Evolutionary conservation across 176 grass and related monocot genomes (phyloP).

Genomic region (Oryza longistaminata): DNA sequence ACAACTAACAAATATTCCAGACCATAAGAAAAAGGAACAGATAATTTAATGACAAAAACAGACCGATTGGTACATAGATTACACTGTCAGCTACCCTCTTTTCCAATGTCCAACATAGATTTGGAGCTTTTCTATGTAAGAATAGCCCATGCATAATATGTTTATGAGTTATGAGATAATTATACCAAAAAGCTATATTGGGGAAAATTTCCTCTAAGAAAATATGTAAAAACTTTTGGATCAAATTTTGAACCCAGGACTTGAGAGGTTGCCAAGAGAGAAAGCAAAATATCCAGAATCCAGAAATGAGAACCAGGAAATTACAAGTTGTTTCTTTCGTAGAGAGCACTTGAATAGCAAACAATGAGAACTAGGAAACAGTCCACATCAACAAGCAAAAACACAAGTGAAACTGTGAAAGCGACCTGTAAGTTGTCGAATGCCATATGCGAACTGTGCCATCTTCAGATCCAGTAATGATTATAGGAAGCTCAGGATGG

Average conservation of each 20-base stretch:
- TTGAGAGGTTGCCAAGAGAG: neutral
- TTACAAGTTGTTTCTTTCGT: neutral
- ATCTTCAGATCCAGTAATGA: constrained; percentile 97
- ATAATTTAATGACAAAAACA: constrained; percentile 4
- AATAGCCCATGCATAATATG: neutral
- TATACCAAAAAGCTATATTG: neutral
- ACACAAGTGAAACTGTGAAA: neutral
- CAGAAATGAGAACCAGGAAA: neutral
- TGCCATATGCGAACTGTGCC: constrained; percentile 98
- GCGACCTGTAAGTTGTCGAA: constrained; percentile 91
- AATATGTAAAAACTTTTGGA: neutral
- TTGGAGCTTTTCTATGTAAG: neutral
- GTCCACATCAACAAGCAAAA: neutral
- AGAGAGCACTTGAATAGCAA: constrained; percentile 1
- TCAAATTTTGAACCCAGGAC: neutral
- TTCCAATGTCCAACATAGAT: neutral
- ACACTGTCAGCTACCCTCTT: neutral
- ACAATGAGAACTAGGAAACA: constrained; percentile 15
- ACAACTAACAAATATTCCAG: neutral
- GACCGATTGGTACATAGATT: neutral
- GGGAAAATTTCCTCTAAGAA: neutral
- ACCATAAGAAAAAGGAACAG: neutral
- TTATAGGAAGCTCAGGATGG: constrained; percentile 98
- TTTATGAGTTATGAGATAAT: neutral
- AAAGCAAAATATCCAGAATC: too few relatives aligned